Conservation (phyloP, 257 asterid genomes). For the Solanum bulbocastanum region DNA sequence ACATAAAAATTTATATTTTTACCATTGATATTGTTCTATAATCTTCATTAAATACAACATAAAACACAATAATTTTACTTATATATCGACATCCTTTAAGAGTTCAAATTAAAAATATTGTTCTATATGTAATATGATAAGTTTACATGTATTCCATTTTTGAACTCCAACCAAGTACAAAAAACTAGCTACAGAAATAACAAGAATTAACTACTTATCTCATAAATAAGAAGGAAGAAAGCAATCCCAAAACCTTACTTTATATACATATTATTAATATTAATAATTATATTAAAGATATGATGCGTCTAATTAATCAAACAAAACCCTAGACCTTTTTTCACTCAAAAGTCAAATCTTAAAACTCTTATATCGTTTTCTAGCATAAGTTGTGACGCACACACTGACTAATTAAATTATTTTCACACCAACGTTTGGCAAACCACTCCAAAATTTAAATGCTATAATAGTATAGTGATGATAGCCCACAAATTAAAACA, state of each 20-base stretch:
- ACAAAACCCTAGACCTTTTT: neutral
- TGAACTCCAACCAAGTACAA: neutral
- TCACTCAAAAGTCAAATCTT: neutral
- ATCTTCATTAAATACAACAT: neutral
- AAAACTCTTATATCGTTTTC: neutral
- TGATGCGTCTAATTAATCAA: neutral
- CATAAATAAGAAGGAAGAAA: neutral
- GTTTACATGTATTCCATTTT: neutral
- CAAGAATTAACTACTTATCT: neutral
- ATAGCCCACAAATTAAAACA: neutral
- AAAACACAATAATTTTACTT: neutral
- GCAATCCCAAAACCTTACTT: neutral
- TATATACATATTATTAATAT: neutral
- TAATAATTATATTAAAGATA: neutral
- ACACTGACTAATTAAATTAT: neutral
- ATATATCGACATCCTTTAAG: neutral
- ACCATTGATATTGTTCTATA: neutral
- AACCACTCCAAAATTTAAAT: constrained; percentile 4
- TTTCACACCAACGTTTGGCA: constrained; percentile 4
- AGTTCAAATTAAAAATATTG: neutral
- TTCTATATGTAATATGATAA: neutral
- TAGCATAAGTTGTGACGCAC: neutral
- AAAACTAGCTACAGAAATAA: neutral
- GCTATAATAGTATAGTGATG: neutral
- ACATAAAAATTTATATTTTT: too few species aligned